Evolutionary conservation across 176 grass and related monocot species (phyloP).

Genomic region (Luzula sylvatica): DNA sequence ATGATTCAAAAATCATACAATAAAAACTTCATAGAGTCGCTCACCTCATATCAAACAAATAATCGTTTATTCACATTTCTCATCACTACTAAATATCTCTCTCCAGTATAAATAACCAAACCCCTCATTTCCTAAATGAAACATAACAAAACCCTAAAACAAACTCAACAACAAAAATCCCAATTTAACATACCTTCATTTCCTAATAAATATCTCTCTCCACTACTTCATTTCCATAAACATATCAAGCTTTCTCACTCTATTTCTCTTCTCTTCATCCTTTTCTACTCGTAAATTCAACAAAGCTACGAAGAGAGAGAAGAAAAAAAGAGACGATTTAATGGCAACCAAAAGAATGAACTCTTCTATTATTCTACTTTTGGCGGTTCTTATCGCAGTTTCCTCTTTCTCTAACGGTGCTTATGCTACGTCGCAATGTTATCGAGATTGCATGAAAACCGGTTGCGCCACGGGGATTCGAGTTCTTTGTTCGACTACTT

Average conservation of each 20-base stretch:
- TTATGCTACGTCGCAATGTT: neutral
- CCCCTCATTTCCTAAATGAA: neutral
- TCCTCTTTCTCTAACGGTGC: slow-evolving; percentile 1
- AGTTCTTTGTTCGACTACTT: slow-evolving; percentile 5
- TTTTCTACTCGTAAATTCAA: neutral
- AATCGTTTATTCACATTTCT: no score
- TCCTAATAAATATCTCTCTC: slow-evolving; percentile 7
- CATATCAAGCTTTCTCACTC: no score
- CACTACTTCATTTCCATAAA: no score
- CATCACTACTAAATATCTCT: neutral
- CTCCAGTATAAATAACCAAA: neutral
- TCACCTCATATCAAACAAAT: no score
- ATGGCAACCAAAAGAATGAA: slow-evolving; percentile 7
- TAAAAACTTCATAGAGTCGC: no score
- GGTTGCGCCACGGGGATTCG: slow-evolving; percentile 7
- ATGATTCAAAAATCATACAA: no score
- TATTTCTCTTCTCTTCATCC: neutral
- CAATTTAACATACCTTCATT: slow-evolving; percentile 3
- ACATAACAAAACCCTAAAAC: slow-evolving; percentile 5
- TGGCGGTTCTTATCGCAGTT: neutral
- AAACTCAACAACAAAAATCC: neutral
- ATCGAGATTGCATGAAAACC: slow-evolving; percentile 6
- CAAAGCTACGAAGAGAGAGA: neutral
- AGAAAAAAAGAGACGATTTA: neutral
- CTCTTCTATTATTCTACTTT: neutral